Conservation (phyloP, 495 filamentous ascomycete species). For the Hypoxylon crocopeplum region DNA sequence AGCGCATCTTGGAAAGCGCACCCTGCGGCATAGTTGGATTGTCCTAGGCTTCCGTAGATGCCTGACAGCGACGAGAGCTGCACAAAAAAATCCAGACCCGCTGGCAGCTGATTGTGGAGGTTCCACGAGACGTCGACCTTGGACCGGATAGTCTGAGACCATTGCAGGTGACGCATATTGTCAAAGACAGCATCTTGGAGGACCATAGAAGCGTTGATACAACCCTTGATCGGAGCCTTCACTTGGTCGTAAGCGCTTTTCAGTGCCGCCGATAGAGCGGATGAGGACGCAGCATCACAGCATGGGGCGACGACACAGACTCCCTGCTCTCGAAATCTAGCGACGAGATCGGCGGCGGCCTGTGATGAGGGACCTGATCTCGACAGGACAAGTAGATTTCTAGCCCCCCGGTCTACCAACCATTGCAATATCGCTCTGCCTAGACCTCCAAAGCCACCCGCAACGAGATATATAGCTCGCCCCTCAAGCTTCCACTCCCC, state of each 20-base stretch:
- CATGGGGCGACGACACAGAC: slow-evolving; percentile 30
- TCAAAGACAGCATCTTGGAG: slow-evolving; percentile 53
- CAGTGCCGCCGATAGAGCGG: slow-evolving; percentile 7
- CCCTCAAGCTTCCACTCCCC: slow-evolving; percentile 22
- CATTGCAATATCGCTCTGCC: slow-evolving; percentile 28
- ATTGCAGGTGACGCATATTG: slow-evolving; percentile 53
- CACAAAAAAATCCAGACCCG: slow-evolving; percentile 63
- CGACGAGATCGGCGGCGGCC: slow-evolving; percentile 24
- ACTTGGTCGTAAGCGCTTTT: slow-evolving; percentile 22
- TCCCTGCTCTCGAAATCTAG: slow-evolving; percentile 23
- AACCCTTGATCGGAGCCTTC: slow-evolving; percentile 58
- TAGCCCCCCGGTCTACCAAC: slow-evolving; percentile 31
- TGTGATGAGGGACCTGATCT: slow-evolving; percentile 22
- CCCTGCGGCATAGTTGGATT: slow-evolving; percentile 62
- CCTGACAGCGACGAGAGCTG: slow-evolving; percentile 49
- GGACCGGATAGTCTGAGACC: slow-evolving; percentile 40
- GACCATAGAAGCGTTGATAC: slow-evolving; percentile 54
- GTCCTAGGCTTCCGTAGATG: slow-evolving; percentile 55
- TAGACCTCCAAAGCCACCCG: slow-evolving; percentile 33
- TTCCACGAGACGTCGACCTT: slow-evolving; percentile 55
- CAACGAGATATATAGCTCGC: slow-evolving; percentile 50
- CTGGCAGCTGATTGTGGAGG: slow-evolving; percentile 50
- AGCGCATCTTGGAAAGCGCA: slow-evolving; percentile 60
- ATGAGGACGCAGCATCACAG: slow-evolving; percentile 46
- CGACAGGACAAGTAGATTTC: slow-evolving; percentile 31